Base-by-base conservation (phyloP, 2,329 filamentous ascomycete species). In the Fusarium staphyleae region DNA sequence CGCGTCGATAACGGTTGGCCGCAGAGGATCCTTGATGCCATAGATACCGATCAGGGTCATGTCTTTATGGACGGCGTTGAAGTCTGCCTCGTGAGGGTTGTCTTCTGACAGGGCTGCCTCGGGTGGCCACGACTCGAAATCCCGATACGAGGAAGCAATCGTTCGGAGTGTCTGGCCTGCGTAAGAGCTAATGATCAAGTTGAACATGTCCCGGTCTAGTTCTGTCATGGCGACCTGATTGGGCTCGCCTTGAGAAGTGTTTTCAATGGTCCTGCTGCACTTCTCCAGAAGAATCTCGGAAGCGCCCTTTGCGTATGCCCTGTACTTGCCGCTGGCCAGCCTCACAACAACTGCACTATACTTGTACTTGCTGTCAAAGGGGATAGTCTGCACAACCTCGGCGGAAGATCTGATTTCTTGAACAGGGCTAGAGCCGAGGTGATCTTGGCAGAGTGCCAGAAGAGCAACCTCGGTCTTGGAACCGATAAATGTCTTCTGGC, bases 141-240 rank as follows among this genome's bases (percentile, higher is more conserved):
- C 89, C 41, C 84, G 83, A 72, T 90, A 91, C 11, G 89, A 79
- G 58, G 91, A 78, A 19, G 82, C 87, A 53, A 92, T 91, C 1
- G 88, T 91, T 49, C 89, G 85, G 14, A 92, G 81, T 13, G 88
- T 91, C 36, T 84, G 78, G 9, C 78, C 78, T 13, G 86, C 85
- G 60, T 87, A 88, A 4, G 78, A 76, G 45, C 82, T 80, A 61
- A 88, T 88, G 48, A 83, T 72, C 28, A 75, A 67, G 45, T 78
- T 77, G 29, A 87, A 72, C 1, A 77, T 78, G 36, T 84, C 77
- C 26, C 80, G 78, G 58, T 86, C 82, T n/a, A 75, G 75, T 3
- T 44, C 41, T 54, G 40, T 36, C 86, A 83, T 58, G 85, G 84
- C 16, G 12, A 35, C 19, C 2, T 43, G 11, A 14, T 19, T 77